These are phyloP conservation scores for Peterozyma xylosa DNA, from an alignment of 805 yeast species.

Conservation along the genomic window DNA sequence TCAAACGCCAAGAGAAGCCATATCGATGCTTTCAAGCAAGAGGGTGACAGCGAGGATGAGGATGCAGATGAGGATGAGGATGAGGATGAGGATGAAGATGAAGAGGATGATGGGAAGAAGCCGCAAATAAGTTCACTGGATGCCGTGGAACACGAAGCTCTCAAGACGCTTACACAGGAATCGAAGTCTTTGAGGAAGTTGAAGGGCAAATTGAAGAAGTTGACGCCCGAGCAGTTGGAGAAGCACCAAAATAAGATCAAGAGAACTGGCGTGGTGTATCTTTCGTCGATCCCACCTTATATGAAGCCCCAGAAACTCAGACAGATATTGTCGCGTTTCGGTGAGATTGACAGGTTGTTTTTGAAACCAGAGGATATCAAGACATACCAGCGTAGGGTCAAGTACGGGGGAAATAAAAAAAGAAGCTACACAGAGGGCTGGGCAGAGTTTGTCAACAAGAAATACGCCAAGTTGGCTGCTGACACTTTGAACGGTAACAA, in stretches of 20 bases:
- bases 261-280: slow-evolving; percentile 86
- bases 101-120: slow-evolving; percentile 13
- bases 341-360: slow-evolving; percentile 80
- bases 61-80: slow-evolving; percentile 7
- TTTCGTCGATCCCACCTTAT: slow-evolving; percentile 89
- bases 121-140: slow-evolving; percentile 11
- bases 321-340: slow-evolving; percentile 74
- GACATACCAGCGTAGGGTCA: slow-evolving; percentile 58
- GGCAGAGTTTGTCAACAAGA: slow-evolving; percentile 84
- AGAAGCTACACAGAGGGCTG: slow-evolving; percentile 89
- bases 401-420: slow-evolving; percentile 89
- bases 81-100: slow-evolving; percentile 14
- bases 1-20: slow-evolving; percentile 1
- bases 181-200: slow-evolving; percentile 21
- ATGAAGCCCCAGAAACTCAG: slow-evolving; percentile 93
- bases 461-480: slow-evolving; percentile 85
- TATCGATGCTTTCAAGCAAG: slow-evolving; percentile 11
- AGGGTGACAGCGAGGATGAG: slow-evolving; percentile 12
- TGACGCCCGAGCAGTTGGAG: slow-evolving; percentile 48
- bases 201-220: slow-evolving; percentile 41
- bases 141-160: slow-evolving; percentile 6
- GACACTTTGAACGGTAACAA: slow-evolving; percentile 80
- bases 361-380: slow-evolving; percentile 77
- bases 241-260: slow-evolving; percentile 48
- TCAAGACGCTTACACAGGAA: slow-evolving; percentile 20